Conservation (phyloP, 805 yeast genomes). For the Yarrowia hollandica region DNA sequence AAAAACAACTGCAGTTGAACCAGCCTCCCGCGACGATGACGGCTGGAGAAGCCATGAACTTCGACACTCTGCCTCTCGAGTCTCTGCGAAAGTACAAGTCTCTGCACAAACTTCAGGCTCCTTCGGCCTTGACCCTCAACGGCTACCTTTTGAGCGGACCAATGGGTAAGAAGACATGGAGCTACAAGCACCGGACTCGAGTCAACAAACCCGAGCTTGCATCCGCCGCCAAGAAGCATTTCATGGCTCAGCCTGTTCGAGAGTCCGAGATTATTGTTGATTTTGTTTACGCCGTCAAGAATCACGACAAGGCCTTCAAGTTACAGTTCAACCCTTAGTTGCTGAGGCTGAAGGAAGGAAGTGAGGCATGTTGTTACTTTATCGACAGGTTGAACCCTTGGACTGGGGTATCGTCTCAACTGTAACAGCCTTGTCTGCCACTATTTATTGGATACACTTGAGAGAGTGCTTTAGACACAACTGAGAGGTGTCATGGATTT, state of each 20-base stretch:
- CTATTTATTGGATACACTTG: conserved; percentile 1
- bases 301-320: conserved; percentile 51
- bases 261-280: conserved; percentile 88
- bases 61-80: conserved; percentile 59
- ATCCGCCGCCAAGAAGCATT: conserved; percentile 64
- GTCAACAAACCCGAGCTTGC: conserved; percentile 63
- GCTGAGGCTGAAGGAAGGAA: no score
- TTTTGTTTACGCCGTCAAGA: conserved; percentile 79
- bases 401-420: no score
- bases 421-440: not conserved
- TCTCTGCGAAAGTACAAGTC: conserved; percentile 70
- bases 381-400: no score
- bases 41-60: conserved; percentile 50
- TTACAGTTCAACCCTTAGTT: conserved; percentile 32
- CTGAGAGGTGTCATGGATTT: not conserved
- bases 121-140: conserved; percentile 62
- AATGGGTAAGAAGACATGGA: conserved; percentile 68
- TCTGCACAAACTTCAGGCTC: conserved; percentile 53
- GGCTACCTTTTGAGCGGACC: conserved; percentile 71
- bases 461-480: not conserved
- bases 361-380: no score
- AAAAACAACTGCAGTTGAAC: conserved; percentile 18
- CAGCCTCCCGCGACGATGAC: conserved; percentile 9
- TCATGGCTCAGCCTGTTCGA: conserved; percentile 56
- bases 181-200: conserved; percentile 45